A percentile compares a stretch with the other conserved stretches of the same genome.
Conservation (phyloP, 345 rosid species). For the Boechera stricta region DNA sequence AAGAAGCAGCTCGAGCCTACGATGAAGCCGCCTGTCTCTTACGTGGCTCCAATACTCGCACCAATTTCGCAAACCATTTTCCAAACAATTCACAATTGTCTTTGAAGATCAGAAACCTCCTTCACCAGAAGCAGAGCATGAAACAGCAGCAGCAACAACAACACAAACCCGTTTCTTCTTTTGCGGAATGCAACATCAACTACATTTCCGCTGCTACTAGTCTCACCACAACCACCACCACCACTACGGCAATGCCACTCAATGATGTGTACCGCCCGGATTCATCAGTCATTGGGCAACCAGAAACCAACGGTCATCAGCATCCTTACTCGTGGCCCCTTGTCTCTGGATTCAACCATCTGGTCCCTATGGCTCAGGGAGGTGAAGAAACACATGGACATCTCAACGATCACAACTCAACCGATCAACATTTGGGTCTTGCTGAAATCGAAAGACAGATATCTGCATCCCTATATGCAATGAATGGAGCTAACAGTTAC, state of each 20-base stretch:
- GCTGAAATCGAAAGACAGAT: conserved; percentile 71
- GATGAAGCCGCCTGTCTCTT: conserved; percentile 91
- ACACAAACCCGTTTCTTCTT: conserved; percentile 26
- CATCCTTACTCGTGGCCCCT: conserved; percentile 55
- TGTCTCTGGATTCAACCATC: conserved; percentile 48
- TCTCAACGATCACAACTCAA: conserved; percentile 32
- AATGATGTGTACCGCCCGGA: conserved; percentile 65
- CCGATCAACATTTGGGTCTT: conserved; percentile 32
- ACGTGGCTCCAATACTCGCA: conserved; percentile 84
- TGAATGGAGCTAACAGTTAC: conserved; percentile 63
- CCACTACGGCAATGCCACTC: conserved; percentile 36
- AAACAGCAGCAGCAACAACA: conserved; percentile 47
- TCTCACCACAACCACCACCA: conserved; percentile 15
- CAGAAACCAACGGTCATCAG: conserved; percentile 29
- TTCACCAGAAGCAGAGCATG: conserved; percentile 64
- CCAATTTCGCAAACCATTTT: conserved; percentile 65
- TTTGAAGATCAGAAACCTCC: conserved; percentile 75
- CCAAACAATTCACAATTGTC: conserved; percentile 66
- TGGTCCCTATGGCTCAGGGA: conserved; percentile 48
- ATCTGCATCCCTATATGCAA: conserved; percentile 66
- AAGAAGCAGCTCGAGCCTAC: conserved; percentile 88
- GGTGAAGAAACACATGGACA: conserved; percentile 34
- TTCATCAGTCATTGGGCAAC: conserved; percentile 44
- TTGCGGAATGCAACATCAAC: conserved; percentile 21
- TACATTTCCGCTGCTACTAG: conserved; percentile 22